phyloP scores from a whole-genome alignment of 331 rosid genomes.

The Acacia pycnantha region DNA sequence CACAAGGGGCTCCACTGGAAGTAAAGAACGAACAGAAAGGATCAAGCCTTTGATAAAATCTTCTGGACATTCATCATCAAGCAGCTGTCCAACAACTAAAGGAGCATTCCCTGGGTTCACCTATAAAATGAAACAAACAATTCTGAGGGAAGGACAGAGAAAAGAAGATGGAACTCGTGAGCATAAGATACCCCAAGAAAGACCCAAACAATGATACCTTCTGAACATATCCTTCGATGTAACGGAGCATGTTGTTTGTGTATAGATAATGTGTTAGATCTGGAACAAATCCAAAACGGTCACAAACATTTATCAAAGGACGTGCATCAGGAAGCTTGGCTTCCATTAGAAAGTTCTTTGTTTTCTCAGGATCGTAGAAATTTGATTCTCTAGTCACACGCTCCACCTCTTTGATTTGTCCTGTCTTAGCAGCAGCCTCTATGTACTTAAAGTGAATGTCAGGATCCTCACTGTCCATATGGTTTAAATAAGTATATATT shows the following conservation, averaged over 20 bases:
- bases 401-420: slow-evolving; percentile 98
- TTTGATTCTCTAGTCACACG: slow-evolving; percentile 99
- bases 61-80: slow-evolving; percentile 98
- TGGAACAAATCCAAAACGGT: slow-evolving; percentile 98
- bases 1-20: slow-evolving; percentile 99
- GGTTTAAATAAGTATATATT: slow-evolving; percentile 20
- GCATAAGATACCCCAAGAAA: neutral
- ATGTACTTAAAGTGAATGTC: slow-evolving; percentile 99
- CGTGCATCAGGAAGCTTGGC: slow-evolving; percentile 99
- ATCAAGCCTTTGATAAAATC: slow-evolving; percentile 97
- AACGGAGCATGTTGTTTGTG: slow-evolving; percentile 96
- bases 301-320: slow-evolving; percentile 94
- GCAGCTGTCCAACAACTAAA: slow-evolving; percentile 94
- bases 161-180: slow-evolving; percentile 13
- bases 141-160: neutral
- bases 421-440: slow-evolving; percentile 99
- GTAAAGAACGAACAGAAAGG: slow-evolving; percentile 95
- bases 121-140: slow-evolving; percentile 40
- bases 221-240: slow-evolving; percentile 97
- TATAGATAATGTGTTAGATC: slow-evolving; percentile 96
- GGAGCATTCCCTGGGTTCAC: slow-evolving; percentile 99
- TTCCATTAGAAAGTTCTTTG: slow-evolving; percentile 97
- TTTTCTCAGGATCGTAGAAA: slow-evolving; percentile 92
- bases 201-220: slow-evolving; percentile 57
- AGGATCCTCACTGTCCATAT: slow-evolving; percentile 92